phyloP scores from a whole-genome alignment of 2,329 filamentous ascomycete genomes.

The Verticillium tricorpus region DNA sequence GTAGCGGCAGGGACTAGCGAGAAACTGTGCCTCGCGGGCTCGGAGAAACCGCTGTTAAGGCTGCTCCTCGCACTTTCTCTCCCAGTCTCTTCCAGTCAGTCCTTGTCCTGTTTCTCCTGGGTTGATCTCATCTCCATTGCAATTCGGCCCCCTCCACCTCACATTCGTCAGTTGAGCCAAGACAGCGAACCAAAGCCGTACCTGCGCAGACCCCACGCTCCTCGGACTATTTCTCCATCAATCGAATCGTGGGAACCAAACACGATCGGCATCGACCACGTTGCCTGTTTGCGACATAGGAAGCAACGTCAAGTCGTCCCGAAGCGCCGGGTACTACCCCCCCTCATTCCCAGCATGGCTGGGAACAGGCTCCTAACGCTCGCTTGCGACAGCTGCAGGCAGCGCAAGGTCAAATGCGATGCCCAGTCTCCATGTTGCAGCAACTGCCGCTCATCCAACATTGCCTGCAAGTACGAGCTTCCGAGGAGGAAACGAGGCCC shows the following conservation, averaged over 20 bases:
- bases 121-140: not conserved
- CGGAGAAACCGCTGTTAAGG: too few species aligned
- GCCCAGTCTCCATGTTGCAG: not conserved
- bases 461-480: not conserved
- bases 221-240: not conserved
- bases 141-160: not conserved
- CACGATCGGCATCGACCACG: not conserved
- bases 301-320: not conserved
- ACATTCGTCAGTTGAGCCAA: not conserved
- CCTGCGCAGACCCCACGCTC: not conserved
- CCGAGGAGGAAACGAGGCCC: slow-evolving; percentile 2
- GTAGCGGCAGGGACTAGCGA: too few species aligned
- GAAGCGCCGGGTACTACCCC: not conserved
- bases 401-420: slow-evolving; percentile 9
- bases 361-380: not conserved
- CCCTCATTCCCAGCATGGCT: not conserved
- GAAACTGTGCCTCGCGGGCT: too few species aligned
- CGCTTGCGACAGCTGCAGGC: slow-evolving; percentile 9
- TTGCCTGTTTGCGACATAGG: not conserved
- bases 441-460: not conserved
- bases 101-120: too few species aligned
- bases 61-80: too few species aligned
- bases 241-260: not conserved
- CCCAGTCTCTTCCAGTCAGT: too few species aligned
- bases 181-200: not conserved